Conservation (phyloP, 1,139 yeast genomes). For the Suhomyces atakaporum region DNA sequence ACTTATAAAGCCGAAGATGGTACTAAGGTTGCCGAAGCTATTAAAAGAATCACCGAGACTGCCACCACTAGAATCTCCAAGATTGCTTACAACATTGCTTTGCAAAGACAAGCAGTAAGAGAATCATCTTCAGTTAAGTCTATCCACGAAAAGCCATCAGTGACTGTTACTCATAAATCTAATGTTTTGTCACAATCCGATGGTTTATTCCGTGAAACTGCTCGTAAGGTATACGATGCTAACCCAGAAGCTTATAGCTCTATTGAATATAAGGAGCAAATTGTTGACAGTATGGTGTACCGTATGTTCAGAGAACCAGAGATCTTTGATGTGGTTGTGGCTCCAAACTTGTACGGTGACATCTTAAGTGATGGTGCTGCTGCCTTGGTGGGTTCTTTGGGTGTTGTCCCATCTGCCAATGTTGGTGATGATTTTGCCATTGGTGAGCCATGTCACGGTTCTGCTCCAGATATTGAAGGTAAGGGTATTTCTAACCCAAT, state of each 20-base stretch:
- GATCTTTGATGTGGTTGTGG: conserved; percentile 94
- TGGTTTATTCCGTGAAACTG: conserved; percentile 93
- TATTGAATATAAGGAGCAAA: conserved; percentile 84
- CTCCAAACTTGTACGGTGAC: conserved; percentile 98
- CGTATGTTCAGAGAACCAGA: conserved; percentile 98
- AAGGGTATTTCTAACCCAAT: conserved; percentile 93
- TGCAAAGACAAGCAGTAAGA: conserved; percentile 83
- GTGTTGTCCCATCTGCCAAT: conserved; percentile 97
- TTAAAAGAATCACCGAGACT: conserved; percentile 87
- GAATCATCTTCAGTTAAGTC: conserved; percentile 48
- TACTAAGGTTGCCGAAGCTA: conserved; percentile 92
- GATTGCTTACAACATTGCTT: conserved; percentile 89
- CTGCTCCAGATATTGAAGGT: conserved; percentile 98
- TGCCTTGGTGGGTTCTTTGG: conserved; percentile 95
- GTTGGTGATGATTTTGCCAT: conserved; percentile 95
- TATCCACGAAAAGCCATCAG: conserved; percentile 60
- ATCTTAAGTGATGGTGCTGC: conserved; percentile 98
- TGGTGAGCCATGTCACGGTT: conserved; percentile 99
- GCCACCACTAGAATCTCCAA: conserved; percentile 87
- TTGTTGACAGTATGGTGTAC: conserved; percentile 98
- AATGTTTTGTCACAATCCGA: conserved; percentile 91
- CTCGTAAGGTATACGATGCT: conserved; percentile 73
- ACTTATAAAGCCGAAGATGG: conserved; percentile 69
- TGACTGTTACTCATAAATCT: conserved; percentile 95
- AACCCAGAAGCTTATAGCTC: conserved; percentile 57